These are phyloP conservation scores for Bruguiera sexangula DNA, from an alignment of 345 rosid species.

Conservation along the genomic window DNA sequence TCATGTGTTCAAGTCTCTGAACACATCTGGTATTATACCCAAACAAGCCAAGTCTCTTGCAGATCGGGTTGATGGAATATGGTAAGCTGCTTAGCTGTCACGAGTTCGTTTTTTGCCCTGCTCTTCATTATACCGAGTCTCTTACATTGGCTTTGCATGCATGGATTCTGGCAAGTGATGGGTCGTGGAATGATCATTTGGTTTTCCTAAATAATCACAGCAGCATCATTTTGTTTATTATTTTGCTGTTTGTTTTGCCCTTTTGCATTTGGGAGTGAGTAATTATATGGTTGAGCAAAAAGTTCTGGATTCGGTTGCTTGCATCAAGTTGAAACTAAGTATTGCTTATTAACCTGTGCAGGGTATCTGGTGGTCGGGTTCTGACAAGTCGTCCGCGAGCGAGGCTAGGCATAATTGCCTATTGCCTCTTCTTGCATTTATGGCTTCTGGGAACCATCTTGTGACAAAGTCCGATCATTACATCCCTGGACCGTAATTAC, in stretches of 20 bases:
- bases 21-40: conserved; percentile 80
- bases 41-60: conserved; percentile 83
- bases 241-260: neutral
- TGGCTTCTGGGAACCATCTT: conserved; percentile 79
- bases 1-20: conserved; percentile 79
- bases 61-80: conserved; percentile 84
- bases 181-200: no score
- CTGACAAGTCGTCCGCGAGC: conserved; percentile 81
- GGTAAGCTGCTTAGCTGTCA: conserved; percentile 40
- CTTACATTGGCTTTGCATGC: no score
- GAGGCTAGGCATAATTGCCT: conserved; percentile 68
- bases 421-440: conserved; percentile 70
- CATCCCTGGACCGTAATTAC: neutral
- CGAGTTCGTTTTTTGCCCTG: no score
- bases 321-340: conserved; percentile 9
- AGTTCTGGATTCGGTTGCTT: neutral
- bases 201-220: no score
- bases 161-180: no score
- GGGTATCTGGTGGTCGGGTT: conserved; percentile 79
- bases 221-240: no score
- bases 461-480: conserved; percentile 24
- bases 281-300: neutral
- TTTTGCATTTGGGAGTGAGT: no score
- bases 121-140: no score
- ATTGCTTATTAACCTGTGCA: conserved; percentile 29